Percentiles rank a stretch among this genome's conserved stretches.
Evolutionary conservation across 768 basidiomycete species (phyloP).

Genomic region (Amanita phalloides): DNA sequence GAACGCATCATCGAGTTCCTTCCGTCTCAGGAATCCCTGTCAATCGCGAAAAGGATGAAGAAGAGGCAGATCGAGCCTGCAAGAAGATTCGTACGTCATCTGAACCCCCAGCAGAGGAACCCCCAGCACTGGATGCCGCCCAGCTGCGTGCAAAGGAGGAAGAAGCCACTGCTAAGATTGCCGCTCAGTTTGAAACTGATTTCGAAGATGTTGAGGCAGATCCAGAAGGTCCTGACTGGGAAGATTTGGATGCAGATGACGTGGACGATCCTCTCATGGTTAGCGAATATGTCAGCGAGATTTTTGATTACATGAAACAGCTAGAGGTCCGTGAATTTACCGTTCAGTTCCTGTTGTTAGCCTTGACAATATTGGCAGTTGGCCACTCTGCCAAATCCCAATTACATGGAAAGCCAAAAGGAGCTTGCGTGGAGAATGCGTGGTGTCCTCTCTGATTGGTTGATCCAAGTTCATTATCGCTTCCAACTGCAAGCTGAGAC

Average conservation of each 20-base stretch:
- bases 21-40: constrained; percentile 10
- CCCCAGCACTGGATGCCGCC: not conserved
- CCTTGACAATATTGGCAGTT: constrained; percentile 28
- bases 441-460: constrained; percentile 90
- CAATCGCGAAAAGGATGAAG: constrained; percentile 34
- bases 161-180: constrained; percentile 28
- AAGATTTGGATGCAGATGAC: constrained; percentile 90
- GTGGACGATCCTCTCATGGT: constrained; percentile 94
- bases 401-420: constrained; percentile 92
- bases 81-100: constrained; percentile 72
- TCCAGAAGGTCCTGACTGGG: constrained; percentile 62
- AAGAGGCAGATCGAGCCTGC: constrained; percentile 45
- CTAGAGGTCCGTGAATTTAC: constrained; percentile 55
- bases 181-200: constrained; percentile 39
- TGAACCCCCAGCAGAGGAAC: constrained; percentile 43
- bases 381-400: constrained; percentile 79
- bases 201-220: constrained; percentile 53
- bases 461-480: constrained; percentile 89
- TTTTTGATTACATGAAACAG: constrained; percentile 84
- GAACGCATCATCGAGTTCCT: constrained; percentile 14
- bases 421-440: constrained; percentile 97
- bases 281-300: constrained; percentile 90
- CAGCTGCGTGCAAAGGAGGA: constrained; percentile 31
- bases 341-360: not conserved
- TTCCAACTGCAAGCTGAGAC: constrained; percentile 93